Evolutionary conservation across 345 rosid genomes (phyloP), one percentile per base, ranked within the genome.

Genomic region (Aegle marmelos): DNA sequence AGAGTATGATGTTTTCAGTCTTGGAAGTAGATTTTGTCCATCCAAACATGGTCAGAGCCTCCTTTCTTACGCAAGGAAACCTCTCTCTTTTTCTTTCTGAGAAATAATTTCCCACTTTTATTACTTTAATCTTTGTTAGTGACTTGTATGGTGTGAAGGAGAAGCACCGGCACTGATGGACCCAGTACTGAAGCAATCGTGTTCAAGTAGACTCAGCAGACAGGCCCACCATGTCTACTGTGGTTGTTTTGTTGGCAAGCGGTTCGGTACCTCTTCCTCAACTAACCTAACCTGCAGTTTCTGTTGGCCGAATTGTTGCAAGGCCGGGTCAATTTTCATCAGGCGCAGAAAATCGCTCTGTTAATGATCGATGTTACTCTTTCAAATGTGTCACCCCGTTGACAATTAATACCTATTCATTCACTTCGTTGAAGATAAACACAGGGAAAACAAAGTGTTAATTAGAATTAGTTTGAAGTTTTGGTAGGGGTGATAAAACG

Each of bases 1-100:
- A 0, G 83, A 84, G 53, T 88, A 88, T 59, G 82, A 87, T 70
- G 84, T 85, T 58, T 89, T 82, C 74, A 89, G 90, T 68, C 87
- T 81, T 6, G 88, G 92, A 34, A 83, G 83, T 14, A 83, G 86
- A 37, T 34, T 7, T 37, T 37, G 7, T 37, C 39, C 9, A 37
- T 37, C 39, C 39, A 7, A 37, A 37, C 10, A 37, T 34, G 37
- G 83, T 16, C 77, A 24, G 48, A 83, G 84, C 65, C 81, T 85
- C n/a, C 54, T 83, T 22, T 76, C 68, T 53, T 80, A 73, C 59
- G 87, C 82, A 86, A 37, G 86, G 76, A 27, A 58, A 16, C 62
- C 30, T 24, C 6, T 62, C 56, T 30, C 22, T n/a, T n/a, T n/a
- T n/a, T n/a, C n/a, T n/a, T n/a, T n/a, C n/a, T n/a, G n/a, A n/a